Conservation (phyloP, 2,329 filamentous ascomycete genomes). For the Aspergillus aculeatus region DNA sequence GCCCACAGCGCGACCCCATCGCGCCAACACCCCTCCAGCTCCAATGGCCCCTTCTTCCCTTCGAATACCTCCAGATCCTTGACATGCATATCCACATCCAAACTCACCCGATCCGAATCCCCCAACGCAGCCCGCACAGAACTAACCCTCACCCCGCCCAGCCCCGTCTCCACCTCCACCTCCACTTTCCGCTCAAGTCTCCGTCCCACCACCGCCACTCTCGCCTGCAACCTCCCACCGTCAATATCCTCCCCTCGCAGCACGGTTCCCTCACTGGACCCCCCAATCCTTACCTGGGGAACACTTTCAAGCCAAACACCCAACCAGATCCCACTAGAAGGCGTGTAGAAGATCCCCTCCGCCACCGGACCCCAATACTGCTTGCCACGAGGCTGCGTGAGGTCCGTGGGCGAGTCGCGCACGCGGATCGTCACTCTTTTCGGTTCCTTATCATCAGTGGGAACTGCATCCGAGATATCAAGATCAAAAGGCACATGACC, state of each 20-base stretch:
- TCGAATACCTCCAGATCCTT: slow-evolving; percentile 31
- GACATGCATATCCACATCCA: slow-evolving; percentile 53
- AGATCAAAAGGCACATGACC: slow-evolving; percentile 64
- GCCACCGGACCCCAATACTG: slow-evolving; percentile 61
- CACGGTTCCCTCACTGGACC: slow-evolving; percentile 61
- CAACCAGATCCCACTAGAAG: slow-evolving; percentile 73
- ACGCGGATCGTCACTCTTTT: slow-evolving; percentile 55
- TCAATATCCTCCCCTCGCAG: slow-evolving; percentile 57
- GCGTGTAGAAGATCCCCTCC: slow-evolving; percentile 64
- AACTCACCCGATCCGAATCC: slow-evolving; percentile 50
- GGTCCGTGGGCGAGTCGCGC: slow-evolving; percentile 63
- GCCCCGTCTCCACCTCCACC: slow-evolving; percentile 55
- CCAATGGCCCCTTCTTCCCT: slow-evolving; percentile 29
- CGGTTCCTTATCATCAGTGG: slow-evolving; percentile 24
- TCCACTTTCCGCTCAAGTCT: slow-evolving; percentile 37
- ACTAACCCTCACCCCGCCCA: slow-evolving; percentile 51
- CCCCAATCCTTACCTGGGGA: slow-evolving; percentile 52
- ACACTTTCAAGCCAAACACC: slow-evolving; percentile 67
- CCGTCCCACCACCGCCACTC: slow-evolving; percentile 47
- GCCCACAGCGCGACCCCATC: slow-evolving; percentile 66
- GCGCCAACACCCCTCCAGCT: slow-evolving; percentile 53
- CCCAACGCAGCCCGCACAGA: slow-evolving; percentile 46
- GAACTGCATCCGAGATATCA: slow-evolving; percentile 51
- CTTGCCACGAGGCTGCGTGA: slow-evolving; percentile 66
- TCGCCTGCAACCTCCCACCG: slow-evolving; percentile 52